phyloP scores from a whole-genome alignment of 768 basidiomycete genomes.

The Cystobasidium tubakii region DNA sequence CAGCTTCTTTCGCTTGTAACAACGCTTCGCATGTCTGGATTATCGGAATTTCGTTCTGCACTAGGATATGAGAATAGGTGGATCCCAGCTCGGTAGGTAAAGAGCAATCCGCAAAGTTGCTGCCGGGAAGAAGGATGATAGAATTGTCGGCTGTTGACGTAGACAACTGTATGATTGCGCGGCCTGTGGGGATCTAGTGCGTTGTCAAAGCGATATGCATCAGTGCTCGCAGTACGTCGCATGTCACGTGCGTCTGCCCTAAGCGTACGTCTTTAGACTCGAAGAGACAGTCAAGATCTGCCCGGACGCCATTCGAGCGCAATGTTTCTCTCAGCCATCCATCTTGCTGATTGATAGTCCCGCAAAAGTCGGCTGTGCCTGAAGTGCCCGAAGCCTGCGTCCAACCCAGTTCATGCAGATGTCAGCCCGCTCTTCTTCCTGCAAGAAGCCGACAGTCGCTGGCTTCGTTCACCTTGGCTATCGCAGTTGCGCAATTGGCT shows the following conservation, averaged over 20 bases:
- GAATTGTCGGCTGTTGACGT: constrained; percentile 51
- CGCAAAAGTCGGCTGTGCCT: constrained; percentile 47
- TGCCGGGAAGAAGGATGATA: constrained; percentile 46
- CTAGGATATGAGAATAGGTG: constrained; percentile 49
- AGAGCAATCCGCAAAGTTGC: constrained; percentile 39
- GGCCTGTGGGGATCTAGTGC: constrained; percentile 50
- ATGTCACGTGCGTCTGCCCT: constrained; percentile 9
- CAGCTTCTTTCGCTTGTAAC: constrained; percentile 26
- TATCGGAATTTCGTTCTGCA: constrained; percentile 54
- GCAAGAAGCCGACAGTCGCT: not conserved
- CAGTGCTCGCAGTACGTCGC: not conserved
- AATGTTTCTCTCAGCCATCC: constrained; percentile 37
- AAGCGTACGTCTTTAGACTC: constrained; percentile 43
- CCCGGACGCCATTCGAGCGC: constrained; percentile 45
- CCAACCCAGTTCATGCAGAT: not conserved
- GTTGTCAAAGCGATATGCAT: too few relatives aligned
- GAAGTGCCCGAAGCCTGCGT: not conserved
- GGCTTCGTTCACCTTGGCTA: constrained; percentile 44
- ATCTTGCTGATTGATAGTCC: constrained; percentile 48
- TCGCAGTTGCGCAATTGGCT: constrained; percentile 52
- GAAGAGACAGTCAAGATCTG: constrained; percentile 37
- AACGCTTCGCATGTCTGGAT: constrained; percentile 47
- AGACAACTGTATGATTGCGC: constrained; percentile 52
- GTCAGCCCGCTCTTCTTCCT: not conserved
- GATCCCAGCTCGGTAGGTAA: constrained; percentile 36